Evolutionary conservation across 2,329 filamentous ascomycete species (phyloP).

Genomic region (Aspergillus intermedius): DNA sequence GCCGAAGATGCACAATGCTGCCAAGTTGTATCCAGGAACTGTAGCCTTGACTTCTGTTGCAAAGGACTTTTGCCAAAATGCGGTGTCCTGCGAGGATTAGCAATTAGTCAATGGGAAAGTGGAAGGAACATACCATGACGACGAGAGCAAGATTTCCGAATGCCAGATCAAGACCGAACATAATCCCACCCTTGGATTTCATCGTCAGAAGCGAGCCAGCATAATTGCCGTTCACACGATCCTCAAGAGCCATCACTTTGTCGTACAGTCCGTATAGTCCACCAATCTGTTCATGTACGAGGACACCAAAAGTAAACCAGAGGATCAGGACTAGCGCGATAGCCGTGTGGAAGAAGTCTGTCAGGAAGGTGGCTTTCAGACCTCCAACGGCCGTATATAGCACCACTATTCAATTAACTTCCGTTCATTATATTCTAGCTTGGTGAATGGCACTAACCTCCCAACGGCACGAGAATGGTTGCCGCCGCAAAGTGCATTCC

Average conservation of each 20-base stretch:
- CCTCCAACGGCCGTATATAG: slow-evolving; percentile 45
- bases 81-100: slow-evolving; percentile 34
- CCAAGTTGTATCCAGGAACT: slow-evolving; percentile 44
- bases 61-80: slow-evolving; percentile 50
- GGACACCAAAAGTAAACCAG: slow-evolving; percentile 42
- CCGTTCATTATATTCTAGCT: too few relatives aligned
- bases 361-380: slow-evolving; percentile 46
- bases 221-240: slow-evolving; percentile 43
- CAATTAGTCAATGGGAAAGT: background rate
- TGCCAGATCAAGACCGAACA: slow-evolving; percentile 44
- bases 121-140: slow-evolving; percentile 34
- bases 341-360: slow-evolving; percentile 45
- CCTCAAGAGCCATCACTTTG: slow-evolving; percentile 38
- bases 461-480: slow-evolving; percentile 41
- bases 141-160: slow-evolving; percentile 47
- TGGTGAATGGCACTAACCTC: slow-evolving; percentile 23
- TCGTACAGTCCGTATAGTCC: slow-evolving; percentile 42
- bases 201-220: slow-evolving; percentile 44
- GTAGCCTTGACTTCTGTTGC: slow-evolving; percentile 43
- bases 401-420: slow-evolving; percentile 29
- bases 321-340: slow-evolving; percentile 45
- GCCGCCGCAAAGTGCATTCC: slow-evolving; percentile 46
- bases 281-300: slow-evolving; percentile 39
- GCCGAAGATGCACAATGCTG: slow-evolving; percentile 40
- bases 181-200: slow-evolving; percentile 40